Base-by-base conservation (phyloP, 2,329 filamentous ascomycete species). In the Plectosphaerella cucumerina region DNA sequence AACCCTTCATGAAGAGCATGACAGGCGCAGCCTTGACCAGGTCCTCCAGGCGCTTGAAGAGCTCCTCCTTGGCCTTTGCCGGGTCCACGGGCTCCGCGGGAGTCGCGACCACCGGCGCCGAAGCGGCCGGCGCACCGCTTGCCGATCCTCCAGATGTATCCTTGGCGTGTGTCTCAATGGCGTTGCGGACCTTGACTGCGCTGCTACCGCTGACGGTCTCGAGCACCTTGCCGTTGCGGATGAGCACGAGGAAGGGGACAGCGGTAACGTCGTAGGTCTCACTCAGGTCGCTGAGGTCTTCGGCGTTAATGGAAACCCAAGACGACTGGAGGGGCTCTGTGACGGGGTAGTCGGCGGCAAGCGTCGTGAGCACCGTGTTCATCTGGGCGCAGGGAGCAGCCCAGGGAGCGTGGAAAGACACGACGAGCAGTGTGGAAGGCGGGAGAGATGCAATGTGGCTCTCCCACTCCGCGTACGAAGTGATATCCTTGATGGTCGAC, bases 1-100 rank as follows among this genome's bases (percentile, higher is more conserved):
- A 95, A n/a, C 91, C 92, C 75, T 96, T 96, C 90, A 96, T 96
- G 71, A 99, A 99, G 23, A 99, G 77, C 94, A 99, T 99, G 31
- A 99, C 92, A 0, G 92, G 90, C 31, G 94, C 93, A 5, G 94
- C 94, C 74, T 93, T 96, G 59, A 97, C 93, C 34, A 99, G 79
- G 60, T 95, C 89, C 18, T 73, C 80, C 35, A 99, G 76, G 31
- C 93, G 81, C 68, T 87, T 85, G 69, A 90, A 85, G 49, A 99
- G 74, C 58, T 95, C 91, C 67, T 97, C 90, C 72, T 93, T 93
- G 47, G 80, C 79, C 68, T 84, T 79, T 17, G 61, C 63, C 9
- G 64, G 59, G 43, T 70, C 67, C 10, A 66, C 65, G 9, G 39
- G n/a, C n/a, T 18, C n/a, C 10, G 17, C 60, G 10, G 62, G 57